Evolutionary conservation across 345 rosid species (phyloP).

Genomic region (Lenwebbia sp.): DNA sequence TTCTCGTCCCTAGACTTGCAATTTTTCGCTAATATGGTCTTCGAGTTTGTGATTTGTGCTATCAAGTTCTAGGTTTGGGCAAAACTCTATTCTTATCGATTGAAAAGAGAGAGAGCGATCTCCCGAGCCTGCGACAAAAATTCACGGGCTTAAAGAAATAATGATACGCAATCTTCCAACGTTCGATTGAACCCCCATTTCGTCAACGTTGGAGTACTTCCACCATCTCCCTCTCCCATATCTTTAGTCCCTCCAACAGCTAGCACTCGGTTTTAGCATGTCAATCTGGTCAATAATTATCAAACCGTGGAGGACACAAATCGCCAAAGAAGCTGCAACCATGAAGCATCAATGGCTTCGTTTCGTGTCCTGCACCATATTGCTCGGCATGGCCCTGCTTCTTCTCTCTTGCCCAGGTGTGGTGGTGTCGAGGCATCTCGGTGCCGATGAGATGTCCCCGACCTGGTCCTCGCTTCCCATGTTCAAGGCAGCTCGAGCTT

Average conservation of each 20-base stretch:
- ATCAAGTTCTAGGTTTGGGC: neutral
- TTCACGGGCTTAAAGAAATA: neutral
- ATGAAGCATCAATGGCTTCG: neutral
- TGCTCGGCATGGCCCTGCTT: neutral
- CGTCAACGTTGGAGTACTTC: neutral
- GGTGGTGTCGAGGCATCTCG: neutral
- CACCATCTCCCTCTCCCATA: neutral
- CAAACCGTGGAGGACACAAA: neutral
- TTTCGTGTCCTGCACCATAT: neutral
- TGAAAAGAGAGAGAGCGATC: neutral
- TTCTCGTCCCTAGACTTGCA: neutral
- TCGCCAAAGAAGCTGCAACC: neutral
- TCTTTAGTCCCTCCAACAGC: neutral
- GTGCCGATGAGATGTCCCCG: neutral
- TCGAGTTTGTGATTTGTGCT: neutral
- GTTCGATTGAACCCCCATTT: neutral
- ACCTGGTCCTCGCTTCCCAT: neutral
- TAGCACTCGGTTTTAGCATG: neutral
- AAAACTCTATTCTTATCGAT: neutral
- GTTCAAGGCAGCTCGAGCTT: neutral
- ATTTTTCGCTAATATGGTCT: neutral
- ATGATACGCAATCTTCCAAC: neutral
- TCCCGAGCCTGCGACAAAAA: neutral
- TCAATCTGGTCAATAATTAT: neutral
- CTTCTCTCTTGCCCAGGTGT: neutral